Conservation (phyloP, 2,329 filamentous ascomycete species). For the Fusarium sp. region DNA sequence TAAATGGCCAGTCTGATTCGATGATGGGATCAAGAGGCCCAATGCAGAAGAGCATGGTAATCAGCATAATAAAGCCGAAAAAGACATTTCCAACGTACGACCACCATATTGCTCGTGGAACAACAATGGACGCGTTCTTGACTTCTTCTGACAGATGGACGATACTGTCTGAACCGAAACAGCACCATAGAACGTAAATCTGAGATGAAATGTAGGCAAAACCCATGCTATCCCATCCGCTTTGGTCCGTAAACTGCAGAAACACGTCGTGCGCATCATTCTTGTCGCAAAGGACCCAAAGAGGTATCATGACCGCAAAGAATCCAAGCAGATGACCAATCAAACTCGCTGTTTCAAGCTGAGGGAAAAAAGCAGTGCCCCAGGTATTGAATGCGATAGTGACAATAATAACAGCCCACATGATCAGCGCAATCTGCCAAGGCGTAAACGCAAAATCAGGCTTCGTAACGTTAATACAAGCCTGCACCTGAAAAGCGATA, state of each 20-base stretch:
- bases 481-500: conserved; percentile 25
- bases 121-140: conserved; percentile 15
- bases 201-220: conserved; percentile 26
- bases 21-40: conserved; percentile 8
- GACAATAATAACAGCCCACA: conserved; percentile 25
- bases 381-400: conserved; percentile 24
- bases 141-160: conserved; percentile 18
- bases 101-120: conserved; percentile 17
- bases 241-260: conserved; percentile 24
- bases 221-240: conserved; percentile 23
- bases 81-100: conserved; percentile 13
- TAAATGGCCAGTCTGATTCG: conserved; percentile 20
- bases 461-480: conserved; percentile 24
- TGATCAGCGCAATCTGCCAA: conserved; percentile 24
- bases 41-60: conserved; percentile 30
- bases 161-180: conserved; percentile 26
- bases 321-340: conserved; percentile 13
- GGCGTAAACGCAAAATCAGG: conserved; percentile 18
- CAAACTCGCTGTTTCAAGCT: conserved; percentile 17
- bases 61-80: conserved; percentile 24
- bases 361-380: conserved; percentile 20
- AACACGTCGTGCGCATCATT: conserved; percentile 12
- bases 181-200: conserved; percentile 25
- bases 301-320: conserved; percentile 19
- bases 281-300: conserved; percentile 26